Percentiles rank a stretch among this genome's conserved stretches.
Evolutionary conservation across 75 land plant genomes (phyloP).

Genomic region (Picea sitchensis): DNA sequence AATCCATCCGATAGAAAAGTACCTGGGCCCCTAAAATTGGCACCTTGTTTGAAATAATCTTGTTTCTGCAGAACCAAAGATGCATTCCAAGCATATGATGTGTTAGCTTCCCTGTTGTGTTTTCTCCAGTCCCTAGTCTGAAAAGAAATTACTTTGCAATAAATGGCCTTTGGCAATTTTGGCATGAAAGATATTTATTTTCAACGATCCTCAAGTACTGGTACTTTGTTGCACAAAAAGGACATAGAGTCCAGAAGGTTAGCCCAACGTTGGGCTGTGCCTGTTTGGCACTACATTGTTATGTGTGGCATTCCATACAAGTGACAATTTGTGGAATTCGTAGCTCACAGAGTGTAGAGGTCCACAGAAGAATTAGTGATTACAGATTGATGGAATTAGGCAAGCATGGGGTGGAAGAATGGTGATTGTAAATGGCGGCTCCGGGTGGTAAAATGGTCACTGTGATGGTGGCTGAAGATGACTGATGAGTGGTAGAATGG

Average conservation of each 20-base stretch:
- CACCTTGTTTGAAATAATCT: background rate
- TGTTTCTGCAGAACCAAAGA: slow-evolving; percentile 8
- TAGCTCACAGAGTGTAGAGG: background rate
- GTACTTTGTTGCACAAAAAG: slow-evolving; percentile 47
- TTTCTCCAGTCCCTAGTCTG: slow-evolving; percentile 8
- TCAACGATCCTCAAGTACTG: slow-evolving; percentile 47
- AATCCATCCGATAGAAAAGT: no score
- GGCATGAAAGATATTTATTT: slow-evolving; percentile 49
- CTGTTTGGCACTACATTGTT: background rate
- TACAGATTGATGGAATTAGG: no score
- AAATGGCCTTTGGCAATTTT: slow-evolving; percentile 50
- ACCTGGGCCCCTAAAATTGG: background rate
- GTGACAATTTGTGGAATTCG: slow-evolving; percentile 2
- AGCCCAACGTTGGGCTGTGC: background rate
- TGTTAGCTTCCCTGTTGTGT: background rate
- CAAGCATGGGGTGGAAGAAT: no score
- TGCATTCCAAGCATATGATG: background rate
- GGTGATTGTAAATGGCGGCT: no score
- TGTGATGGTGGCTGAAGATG: no score
- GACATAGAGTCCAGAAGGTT: slow-evolving; percentile 82
- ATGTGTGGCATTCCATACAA: background rate
- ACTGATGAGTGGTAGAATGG: no score
- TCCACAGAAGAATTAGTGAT: no score
- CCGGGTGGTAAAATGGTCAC: no score
- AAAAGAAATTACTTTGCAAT: slow-evolving; percentile 46